Evolutionary conservation across 2,329 filamentous ascomycete genomes (phyloP).

Genomic region (Botrytis squamosa): DNA sequence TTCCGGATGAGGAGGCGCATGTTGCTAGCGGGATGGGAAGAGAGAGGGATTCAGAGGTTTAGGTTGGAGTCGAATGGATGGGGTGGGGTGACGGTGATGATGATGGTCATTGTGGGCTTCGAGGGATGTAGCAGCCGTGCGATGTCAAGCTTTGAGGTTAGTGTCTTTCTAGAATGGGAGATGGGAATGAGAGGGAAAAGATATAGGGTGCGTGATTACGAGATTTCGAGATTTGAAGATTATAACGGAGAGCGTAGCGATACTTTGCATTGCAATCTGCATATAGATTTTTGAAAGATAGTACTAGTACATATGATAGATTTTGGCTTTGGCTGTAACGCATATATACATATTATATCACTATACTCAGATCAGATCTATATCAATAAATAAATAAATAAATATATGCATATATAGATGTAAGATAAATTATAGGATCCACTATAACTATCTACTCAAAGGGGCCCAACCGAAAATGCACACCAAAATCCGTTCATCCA

Average conservation of each 20-base stretch:
- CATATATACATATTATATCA: background rate
- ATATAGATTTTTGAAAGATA: background rate
- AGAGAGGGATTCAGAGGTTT: constrained; percentile 3
- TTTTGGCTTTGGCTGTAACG: background rate
- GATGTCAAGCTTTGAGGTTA: background rate
- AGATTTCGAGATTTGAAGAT: background rate
- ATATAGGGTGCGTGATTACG: background rate
- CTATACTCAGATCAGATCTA: background rate
- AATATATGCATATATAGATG: background rate
- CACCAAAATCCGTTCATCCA: background rate
- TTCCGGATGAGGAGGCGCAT: constrained; percentile 44
- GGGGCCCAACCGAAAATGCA: background rate
- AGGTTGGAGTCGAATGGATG: background rate
- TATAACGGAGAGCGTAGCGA: background rate
- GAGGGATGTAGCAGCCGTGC: background rate
- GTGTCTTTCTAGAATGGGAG: background rate
- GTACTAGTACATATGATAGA: background rate
- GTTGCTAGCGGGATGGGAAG: background rate
- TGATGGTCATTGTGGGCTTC: no score
- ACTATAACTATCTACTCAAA: background rate
- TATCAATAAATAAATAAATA: background rate
- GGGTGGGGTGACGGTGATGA: background rate
- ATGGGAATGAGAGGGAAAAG: background rate
- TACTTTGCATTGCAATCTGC: background rate
- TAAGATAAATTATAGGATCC: background rate